phyloP scores from a whole-genome alignment of 495 filamentous ascomycete species.

The Aspergillus ostianus region DNA sequence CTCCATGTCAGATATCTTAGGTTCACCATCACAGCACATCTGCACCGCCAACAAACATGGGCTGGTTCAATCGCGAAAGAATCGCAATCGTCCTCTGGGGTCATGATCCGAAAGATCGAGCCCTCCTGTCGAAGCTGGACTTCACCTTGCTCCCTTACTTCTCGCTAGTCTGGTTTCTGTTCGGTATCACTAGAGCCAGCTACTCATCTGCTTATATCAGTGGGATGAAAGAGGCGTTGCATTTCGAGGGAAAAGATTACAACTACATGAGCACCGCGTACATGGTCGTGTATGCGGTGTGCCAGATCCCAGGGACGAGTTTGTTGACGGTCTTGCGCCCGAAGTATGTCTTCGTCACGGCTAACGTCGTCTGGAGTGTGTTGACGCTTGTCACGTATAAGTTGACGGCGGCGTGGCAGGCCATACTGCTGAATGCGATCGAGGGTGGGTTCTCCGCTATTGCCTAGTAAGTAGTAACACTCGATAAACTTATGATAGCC shows the following conservation, averaged over 20 bases:
- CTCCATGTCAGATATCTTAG: not conserved
- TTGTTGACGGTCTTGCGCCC: conserved; percentile 30
- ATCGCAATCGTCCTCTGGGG: conserved; percentile 26
- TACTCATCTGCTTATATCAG: conserved; percentile 41
- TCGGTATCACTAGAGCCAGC: conserved; percentile 36
- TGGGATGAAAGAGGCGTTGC: conserved; percentile 35
- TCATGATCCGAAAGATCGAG: conserved; percentile 25
- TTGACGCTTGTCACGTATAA: conserved; percentile 34
- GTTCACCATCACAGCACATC: not conserved
- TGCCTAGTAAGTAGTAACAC: conserved; percentile 26
- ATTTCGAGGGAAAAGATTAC: conserved; percentile 37
- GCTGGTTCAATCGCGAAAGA: not conserved
- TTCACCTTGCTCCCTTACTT: conserved; percentile 35
- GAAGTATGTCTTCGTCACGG: conserved; percentile 35
- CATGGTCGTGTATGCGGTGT: conserved; percentile 37
- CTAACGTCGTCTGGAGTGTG: conserved; percentile 34
- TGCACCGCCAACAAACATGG: not conserved
- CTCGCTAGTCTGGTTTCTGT: conserved; percentile 37
- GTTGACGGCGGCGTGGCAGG: conserved; percentile 35
- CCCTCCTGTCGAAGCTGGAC: conserved; percentile 30
- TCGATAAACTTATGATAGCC: too few relatives aligned
- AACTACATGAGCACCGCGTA: conserved; percentile 42
- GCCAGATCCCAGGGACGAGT: conserved; percentile 37
- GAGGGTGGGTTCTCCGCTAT: conserved; percentile 37
- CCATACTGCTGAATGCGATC: conserved; percentile 34